Conservation (phyloP, 306 rosid genomes). For the Oxytropis ochrocephala region DNA sequence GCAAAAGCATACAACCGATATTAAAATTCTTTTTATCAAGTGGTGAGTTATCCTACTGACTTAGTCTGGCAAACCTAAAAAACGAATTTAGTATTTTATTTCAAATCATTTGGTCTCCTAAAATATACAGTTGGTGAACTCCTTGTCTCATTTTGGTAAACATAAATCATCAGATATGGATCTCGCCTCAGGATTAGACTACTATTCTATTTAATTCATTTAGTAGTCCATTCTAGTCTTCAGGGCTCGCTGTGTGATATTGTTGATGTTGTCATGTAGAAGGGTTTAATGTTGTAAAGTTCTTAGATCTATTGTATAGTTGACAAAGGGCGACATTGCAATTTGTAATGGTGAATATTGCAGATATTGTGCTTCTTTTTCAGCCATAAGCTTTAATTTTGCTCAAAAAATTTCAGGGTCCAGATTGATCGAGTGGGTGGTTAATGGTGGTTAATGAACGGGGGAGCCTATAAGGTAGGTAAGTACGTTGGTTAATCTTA, state of each 20-base stretch:
- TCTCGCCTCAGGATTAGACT: slow-evolving; percentile 7
- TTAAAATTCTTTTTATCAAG: slow-evolving; percentile 41
- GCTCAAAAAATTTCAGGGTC: slow-evolving; percentile 64
- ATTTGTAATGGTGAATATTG: slow-evolving; percentile 20
- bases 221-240: not conserved
- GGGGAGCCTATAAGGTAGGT: slow-evolving; percentile 50
- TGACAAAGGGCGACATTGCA: slow-evolving; percentile 20
- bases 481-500: slow-evolving; percentile 38
- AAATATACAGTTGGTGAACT: slow-evolving; percentile 18
- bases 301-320: slow-evolving; percentile 22
- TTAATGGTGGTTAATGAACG: slow-evolving; percentile 42
- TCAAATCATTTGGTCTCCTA: slow-evolving; percentile 16
- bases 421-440: slow-evolving; percentile 52
- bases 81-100: slow-evolving; percentile 7
- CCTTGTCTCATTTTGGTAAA: slow-evolving; percentile 14
- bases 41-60: slow-evolving; percentile 68
- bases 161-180: slow-evolving; percentile 10
- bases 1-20: slow-evolving; percentile 73
- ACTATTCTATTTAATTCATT: slow-evolving; percentile 2
- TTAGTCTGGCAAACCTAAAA: slow-evolving; percentile 29
- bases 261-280: slow-evolving; percentile 1
- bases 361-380: slow-evolving; percentile 22
- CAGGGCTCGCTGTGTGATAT: not conserved
- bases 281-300: slow-evolving; percentile 11
- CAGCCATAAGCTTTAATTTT: slow-evolving; percentile 60